Percentiles rank a stretch among this genome's conserved stretches.
phyloP scores from a whole-genome alignment of 2,329 filamentous ascomycete genomes.

The Ceratocystis lukuohia region DNA sequence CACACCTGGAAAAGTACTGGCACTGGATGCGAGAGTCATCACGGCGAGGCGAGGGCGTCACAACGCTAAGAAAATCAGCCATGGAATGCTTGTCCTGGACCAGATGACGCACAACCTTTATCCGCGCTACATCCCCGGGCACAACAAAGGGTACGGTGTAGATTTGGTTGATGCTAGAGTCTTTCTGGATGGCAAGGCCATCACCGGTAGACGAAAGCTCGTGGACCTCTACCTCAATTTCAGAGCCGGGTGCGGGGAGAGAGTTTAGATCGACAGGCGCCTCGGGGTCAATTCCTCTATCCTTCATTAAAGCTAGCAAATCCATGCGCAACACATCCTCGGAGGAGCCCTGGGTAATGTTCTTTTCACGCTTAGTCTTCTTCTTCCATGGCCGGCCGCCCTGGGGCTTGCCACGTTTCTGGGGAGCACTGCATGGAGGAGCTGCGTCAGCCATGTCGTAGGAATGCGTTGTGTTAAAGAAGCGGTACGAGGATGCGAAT shows the following conservation, averaged over 20 bases:
- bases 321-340: conserved; percentile 56
- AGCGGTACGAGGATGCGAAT: not conserved
- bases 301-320: conserved; percentile 41
- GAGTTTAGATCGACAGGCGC: conserved; percentile 24
- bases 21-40: conserved; percentile 67
- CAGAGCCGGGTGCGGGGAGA: conserved; percentile 54
- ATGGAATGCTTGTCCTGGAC: conserved; percentile 53
- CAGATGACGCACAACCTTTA: conserved; percentile 66
- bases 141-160: conserved; percentile 82
- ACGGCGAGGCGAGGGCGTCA: conserved; percentile 58
- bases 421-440: conserved; percentile 8
- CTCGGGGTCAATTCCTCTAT: conserved; percentile 26
- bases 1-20: conserved; percentile 75
- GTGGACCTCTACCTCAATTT: conserved; percentile 69
- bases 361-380: conserved; percentile 45
- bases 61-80: conserved; percentile 70
- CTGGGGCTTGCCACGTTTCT: conserved; percentile 18
- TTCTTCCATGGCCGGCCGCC: conserved; percentile 20
- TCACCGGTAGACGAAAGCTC: conserved; percentile 86
- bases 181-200: conserved; percentile 57
- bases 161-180: conserved; percentile 42
- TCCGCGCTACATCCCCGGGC: conserved; percentile 67
- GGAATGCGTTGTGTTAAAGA: not conserved
- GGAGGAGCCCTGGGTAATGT: conserved; percentile 46
- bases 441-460: conserved; percentile 8